Conservation (phyloP, 176 grass and related monocot species). For the Thinopyrum elongatum region DNA sequence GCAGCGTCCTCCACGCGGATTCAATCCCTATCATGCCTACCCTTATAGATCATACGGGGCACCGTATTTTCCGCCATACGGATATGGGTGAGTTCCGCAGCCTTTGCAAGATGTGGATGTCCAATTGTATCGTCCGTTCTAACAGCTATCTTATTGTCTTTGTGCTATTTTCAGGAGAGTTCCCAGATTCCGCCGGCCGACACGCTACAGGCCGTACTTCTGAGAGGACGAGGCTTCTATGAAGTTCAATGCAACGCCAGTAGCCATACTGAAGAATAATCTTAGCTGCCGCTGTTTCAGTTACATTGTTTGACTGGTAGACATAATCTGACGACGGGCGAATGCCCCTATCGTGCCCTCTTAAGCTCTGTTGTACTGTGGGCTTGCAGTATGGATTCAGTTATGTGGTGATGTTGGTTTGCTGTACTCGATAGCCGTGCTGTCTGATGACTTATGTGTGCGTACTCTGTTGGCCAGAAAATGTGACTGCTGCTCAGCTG, state of each 20-base stretch:
- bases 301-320: neutral
- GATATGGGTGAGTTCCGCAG: constrained; percentile 48
- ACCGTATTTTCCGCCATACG: constrained; percentile 40
- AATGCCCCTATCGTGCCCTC: neutral
- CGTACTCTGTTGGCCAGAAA: no score
- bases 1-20: constrained; percentile 48
- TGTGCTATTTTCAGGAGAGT: constrained; percentile 38
- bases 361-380: neutral
- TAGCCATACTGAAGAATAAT: constrained; percentile 24
- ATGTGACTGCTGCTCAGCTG: no score
- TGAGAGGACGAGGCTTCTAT: neutral
- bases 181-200: constrained; percentile 53
- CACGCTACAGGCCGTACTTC: constrained; percentile 55
- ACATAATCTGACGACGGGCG: neutral
- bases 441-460: neutral
- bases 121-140: neutral
- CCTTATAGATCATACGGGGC: constrained; percentile 48
- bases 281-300: neutral
- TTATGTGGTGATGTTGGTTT: neutral
- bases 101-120: neutral
- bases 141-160: neutral
- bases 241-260: neutral
- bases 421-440: neutral
- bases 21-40: constrained; percentile 48
- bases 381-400: neutral